Percentiles rank a stretch among this genome's conserved stretches.
phyloP scores from a whole-genome alignment of 441 rosid species.

The Kokia cookei region DNA sequence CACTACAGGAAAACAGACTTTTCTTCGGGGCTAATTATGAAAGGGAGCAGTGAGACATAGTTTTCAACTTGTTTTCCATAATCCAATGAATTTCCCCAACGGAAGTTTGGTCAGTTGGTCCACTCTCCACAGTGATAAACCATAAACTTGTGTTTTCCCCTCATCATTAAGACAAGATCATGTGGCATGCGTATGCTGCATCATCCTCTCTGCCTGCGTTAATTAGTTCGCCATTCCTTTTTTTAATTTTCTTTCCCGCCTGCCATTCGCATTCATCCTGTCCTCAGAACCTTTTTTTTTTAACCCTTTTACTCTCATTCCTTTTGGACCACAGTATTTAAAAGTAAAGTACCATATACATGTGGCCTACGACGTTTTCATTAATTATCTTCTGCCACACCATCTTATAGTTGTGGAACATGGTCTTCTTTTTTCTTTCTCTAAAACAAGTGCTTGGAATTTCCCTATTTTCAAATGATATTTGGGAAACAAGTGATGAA shows the following conservation, averaged over 20 bases:
- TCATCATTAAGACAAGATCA: slow-evolving; percentile 11
- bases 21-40: neutral
- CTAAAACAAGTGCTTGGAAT: neutral
- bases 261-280: neutral
- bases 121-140: neutral
- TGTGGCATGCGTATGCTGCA: slow-evolving; percentile 6
- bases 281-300: neutral
- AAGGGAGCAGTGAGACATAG: neutral
- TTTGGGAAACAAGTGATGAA: neutral
- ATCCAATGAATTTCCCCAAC: neutral
- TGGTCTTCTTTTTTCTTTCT: neutral
- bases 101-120: slow-evolving; percentile 6
- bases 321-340: slow-evolving; percentile 6
- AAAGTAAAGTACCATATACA: neutral
- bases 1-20: neutral
- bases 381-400: neutral
- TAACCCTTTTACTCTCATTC: neutral
- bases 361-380: neutral
- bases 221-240: slow-evolving; percentile 8
- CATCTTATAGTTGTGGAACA: neutral
- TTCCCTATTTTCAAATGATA: neutral
- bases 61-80: neutral
- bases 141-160: neutral
- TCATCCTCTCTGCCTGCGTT: neutral
- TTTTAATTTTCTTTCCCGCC: neutral